A percentile compares a stretch with the other conserved stretches of the same genome.
Evolutionary conservation across 495 filamentous ascomycete species (phyloP).

Genomic region (Aspergillus affinis): DNA sequence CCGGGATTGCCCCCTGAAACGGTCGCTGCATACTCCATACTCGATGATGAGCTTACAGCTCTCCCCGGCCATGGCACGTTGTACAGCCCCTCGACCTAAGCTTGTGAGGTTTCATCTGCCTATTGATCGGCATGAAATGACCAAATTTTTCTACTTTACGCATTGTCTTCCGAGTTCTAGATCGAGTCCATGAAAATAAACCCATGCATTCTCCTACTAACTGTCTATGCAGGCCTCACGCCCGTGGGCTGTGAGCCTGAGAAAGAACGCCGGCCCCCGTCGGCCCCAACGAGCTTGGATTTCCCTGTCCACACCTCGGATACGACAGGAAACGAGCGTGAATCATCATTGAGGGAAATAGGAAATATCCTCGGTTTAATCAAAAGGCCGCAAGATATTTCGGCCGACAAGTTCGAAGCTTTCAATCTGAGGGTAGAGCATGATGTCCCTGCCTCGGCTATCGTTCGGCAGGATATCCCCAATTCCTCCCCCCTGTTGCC

Average conservation of each 20-base stretch:
- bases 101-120: neutral
- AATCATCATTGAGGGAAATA: slow-evolving; percentile 37
- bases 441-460: slow-evolving; percentile 41
- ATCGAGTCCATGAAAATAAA: neutral
- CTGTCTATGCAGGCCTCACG: slow-evolving; percentile 29
- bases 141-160: neutral
- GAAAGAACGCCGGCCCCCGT: slow-evolving; percentile 45
- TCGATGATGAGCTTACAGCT: neutral
- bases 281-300: slow-evolving; percentile 47
- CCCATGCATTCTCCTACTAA: neutral
- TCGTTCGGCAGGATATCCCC: slow-evolving; percentile 42
- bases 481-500: slow-evolving; percentile 46
- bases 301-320: slow-evolving; percentile 46
- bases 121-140: neutral
- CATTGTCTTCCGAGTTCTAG: neutral
- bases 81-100: neutral
- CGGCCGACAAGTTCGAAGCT: slow-evolving; percentile 45
- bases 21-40: neutral
- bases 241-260: slow-evolving; percentile 39
- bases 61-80: neutral
- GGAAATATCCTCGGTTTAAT: slow-evolving; percentile 46
- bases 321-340: slow-evolving; percentile 21
- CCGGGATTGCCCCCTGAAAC: neutral
- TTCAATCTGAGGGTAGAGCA: slow-evolving; percentile 52
- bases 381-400: slow-evolving; percentile 53